Evolutionary conservation across 1,139 yeast species (phyloP).

Genomic region (Yarrowia galli): DNA sequence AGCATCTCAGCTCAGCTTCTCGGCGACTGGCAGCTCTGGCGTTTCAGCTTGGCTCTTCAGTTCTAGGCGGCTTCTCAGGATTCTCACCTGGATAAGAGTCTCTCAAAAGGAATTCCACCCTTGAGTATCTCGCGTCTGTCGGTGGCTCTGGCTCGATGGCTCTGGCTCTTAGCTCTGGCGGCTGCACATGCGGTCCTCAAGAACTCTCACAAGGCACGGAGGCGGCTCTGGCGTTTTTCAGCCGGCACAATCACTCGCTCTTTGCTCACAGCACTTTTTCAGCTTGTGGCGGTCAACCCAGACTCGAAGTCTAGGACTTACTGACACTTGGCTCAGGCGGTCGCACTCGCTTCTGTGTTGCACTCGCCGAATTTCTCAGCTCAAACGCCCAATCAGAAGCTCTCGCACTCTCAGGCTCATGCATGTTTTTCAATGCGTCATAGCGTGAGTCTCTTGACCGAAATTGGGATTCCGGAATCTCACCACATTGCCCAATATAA

Average conservation of each 20-base stretch:
- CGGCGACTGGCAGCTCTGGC: constrained; percentile 3
- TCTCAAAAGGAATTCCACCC: constrained; percentile 5
- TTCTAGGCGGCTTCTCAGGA: not conserved
- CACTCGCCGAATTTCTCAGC: not conserved
- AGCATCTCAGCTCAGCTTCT: not conserved
- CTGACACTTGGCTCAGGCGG: not conserved
- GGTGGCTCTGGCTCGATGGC: not conserved
- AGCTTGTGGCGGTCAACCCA: constrained; percentile 2
- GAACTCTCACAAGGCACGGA: constrained; percentile 8
- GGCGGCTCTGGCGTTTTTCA: not conserved
- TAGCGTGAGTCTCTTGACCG: not conserved
- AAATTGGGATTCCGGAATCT: not conserved
- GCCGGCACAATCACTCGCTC: not conserved
- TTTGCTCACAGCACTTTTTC: constrained; percentile 6
- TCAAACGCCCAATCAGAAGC: not conserved
- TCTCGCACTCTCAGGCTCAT: not conserved
- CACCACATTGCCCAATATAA: not conserved
- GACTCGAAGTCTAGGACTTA: not conserved
- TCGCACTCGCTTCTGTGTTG: not conserved
- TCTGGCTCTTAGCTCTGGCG: constrained; percentile 1
- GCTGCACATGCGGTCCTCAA: constrained; percentile 3
- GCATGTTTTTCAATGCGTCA: not conserved
- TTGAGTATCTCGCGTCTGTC: not conserved
- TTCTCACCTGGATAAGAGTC: not conserved
- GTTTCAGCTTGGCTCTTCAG: not conserved